phyloP scores from a whole-genome alignment of 352 stramenopile genomes.

The Globisporangium rhizosaccharum region DNA sequence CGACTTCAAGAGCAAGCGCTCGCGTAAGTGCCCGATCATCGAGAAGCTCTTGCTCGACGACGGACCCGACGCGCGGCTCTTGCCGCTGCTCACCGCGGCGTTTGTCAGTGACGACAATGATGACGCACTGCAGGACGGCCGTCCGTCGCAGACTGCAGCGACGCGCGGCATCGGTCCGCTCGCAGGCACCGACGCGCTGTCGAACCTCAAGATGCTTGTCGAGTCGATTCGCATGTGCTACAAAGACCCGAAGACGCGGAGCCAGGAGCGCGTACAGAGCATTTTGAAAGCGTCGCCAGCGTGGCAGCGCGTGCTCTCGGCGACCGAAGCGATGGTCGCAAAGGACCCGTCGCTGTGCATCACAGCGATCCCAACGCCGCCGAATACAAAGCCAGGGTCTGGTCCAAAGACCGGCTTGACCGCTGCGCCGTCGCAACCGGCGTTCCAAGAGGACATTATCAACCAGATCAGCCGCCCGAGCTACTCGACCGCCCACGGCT shows the following conservation, averaged over 20 bases:
- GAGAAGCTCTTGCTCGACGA: slow-evolving; percentile 53
- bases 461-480: slow-evolving; percentile 83
- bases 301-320: slow-evolving; percentile 53
- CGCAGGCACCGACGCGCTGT: slow-evolving; percentile 57
- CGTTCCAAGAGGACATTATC: slow-evolving; percentile 86
- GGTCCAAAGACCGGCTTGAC: slow-evolving; percentile 7
- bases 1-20: slow-evolving; percentile 86
- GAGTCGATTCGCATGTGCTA: slow-evolving; percentile 75
- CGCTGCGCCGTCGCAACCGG: slow-evolving; percentile 40
- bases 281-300: slow-evolving; percentile 40
- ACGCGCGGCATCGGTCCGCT: slow-evolving; percentile 8
- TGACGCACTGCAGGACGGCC: background rate
- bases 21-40: slow-evolving; percentile 73
- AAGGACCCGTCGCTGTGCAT: slow-evolving; percentile 54
- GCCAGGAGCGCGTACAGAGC: slow-evolving; percentile 59
- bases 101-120: slow-evolving; percentile 18
- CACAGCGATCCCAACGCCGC: slow-evolving; percentile 38
- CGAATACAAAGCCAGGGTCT: slow-evolving; percentile 19
- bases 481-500: slow-evolving; percentile 76
- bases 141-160: background rate
- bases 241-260: slow-evolving; percentile 64
- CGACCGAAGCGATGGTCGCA: slow-evolving; percentile 39
- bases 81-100: slow-evolving; percentile 52
- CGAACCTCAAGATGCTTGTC: slow-evolving; percentile 81
- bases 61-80: slow-evolving; percentile 42